Percentiles rank a stretch among this genome's conserved stretches.
Conservation (phyloP, 768 basidiomycete species). For the Inosperma sp. region DNA sequence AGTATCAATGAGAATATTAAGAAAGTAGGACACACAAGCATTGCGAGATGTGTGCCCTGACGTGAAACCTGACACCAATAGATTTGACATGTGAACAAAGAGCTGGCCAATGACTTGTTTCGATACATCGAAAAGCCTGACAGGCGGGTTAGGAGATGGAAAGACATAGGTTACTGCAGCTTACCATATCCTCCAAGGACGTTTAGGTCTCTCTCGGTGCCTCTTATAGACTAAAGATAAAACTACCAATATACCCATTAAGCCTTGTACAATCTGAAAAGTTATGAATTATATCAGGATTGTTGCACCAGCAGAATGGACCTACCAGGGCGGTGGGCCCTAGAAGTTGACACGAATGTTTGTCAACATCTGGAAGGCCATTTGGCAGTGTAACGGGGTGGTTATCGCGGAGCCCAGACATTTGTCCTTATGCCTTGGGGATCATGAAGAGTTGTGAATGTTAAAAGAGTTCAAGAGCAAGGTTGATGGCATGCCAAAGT, state of each 20-base stretch:
- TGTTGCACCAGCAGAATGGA: conserved; percentile 10
- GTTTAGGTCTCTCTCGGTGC: conserved; percentile 76
- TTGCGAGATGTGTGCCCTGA: conserved; percentile 69
- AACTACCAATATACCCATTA: conserved; percentile 91
- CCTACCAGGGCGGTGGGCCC: conserved; percentile 49
- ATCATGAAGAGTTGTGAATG: conserved; percentile 2
- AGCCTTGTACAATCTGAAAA: conserved; percentile 71
- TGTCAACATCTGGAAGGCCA: conserved; percentile 41
- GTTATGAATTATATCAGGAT: conserved; percentile 44
- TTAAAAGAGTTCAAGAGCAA: conserved; percentile 5
- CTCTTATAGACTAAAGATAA: conserved; percentile 84
- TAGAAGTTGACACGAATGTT: conserved; percentile 46
- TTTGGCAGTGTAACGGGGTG: conserved; percentile 1
- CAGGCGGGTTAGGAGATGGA: conserved; percentile 2
- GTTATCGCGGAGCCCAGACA: neutral
- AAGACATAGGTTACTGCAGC: conserved; percentile 19
- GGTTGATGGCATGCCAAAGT: conserved; percentile 18
- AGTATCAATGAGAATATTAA: conserved; percentile 89
- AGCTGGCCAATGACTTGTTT: conserved; percentile 88
- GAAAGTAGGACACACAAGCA: conserved; percentile 89
- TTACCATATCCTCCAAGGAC: conserved; percentile 92
- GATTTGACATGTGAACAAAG: conserved; percentile 75
- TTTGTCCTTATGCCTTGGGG: neutral
- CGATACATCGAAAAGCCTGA: conserved; percentile 86
- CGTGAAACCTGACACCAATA: conserved; percentile 72